A percentile compares a stretch with the other conserved stretches of the same genome.
phyloP scores from a whole-genome alignment of 2,329 filamentous ascomycete species.

The Fonsecaea erecta region DNA sequence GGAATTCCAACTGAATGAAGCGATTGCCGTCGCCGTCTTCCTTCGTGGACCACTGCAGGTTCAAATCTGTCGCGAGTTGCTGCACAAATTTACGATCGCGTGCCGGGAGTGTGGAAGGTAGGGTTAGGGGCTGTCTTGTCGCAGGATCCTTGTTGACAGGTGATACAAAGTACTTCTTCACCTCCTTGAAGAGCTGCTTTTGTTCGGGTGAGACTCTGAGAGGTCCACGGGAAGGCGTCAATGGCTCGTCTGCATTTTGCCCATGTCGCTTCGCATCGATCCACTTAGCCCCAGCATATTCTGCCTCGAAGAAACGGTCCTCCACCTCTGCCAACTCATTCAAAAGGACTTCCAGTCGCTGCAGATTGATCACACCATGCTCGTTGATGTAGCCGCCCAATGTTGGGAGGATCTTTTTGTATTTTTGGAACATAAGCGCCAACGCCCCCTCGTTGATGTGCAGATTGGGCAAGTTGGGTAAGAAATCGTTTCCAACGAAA shows the following conservation, averaged over 20 bases:
- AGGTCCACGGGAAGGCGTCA: constrained; percentile 58
- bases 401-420: constrained; percentile 85
- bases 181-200: constrained; percentile 77
- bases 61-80: constrained; percentile 74
- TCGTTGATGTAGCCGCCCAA: constrained; percentile 97
- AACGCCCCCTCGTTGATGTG: constrained; percentile 98
- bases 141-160: constrained; percentile 59
- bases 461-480: constrained; percentile 91
- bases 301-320: constrained; percentile 87
- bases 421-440: constrained; percentile 95
- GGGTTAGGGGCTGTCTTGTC: constrained; percentile 64
- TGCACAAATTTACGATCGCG: constrained; percentile 92
- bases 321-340: constrained; percentile 87
- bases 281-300: constrained; percentile 88
- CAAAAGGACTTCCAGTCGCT: constrained; percentile 75
- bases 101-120: constrained; percentile 74
- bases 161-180: constrained; percentile 81
- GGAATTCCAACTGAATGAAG: constrained; percentile 68
- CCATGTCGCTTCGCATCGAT: constrained; percentile 83
- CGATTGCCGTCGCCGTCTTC: constrained; percentile 68
- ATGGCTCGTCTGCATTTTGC: constrained; percentile 63
- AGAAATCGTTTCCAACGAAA: constrained; percentile 98
- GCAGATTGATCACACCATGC: constrained; percentile 85
- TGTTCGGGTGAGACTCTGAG: constrained; percentile 75
- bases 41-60: constrained; percentile 67